Evolutionary conservation across 768 basidiomycete genomes (phyloP).

Genomic region (Leccinum olivaceopallidum): DNA sequence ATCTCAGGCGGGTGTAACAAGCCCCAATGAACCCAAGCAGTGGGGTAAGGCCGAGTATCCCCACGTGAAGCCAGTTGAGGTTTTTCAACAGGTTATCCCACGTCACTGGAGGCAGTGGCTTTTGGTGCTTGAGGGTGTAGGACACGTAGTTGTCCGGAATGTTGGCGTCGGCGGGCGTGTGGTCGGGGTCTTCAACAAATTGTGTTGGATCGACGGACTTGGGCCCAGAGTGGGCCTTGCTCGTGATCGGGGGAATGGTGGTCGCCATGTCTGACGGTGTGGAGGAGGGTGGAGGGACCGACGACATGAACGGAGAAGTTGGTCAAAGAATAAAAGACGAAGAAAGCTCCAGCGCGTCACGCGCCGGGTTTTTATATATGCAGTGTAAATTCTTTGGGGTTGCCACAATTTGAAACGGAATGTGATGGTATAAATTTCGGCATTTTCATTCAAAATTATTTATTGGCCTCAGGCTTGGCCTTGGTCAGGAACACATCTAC

Average conservation of each 20-base stretch:
- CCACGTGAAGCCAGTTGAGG: constrained; percentile 76
- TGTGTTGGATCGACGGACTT: constrained; percentile 6
- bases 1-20: constrained; percentile 59
- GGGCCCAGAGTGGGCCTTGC: neutral
- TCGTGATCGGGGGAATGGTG: constrained; percentile 10
- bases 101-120: constrained; percentile 65
- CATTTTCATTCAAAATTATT: neutral
- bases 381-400: constrained; percentile 37
- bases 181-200: constrained; percentile 30
- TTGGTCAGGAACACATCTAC: neutral
- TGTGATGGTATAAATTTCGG: neutral
- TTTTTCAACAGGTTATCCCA: constrained; percentile 60
- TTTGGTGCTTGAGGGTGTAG: constrained; percentile 67
- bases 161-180: constrained; percentile 49
- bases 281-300: constrained; percentile 22
- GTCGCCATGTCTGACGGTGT: constrained; percentile 20
- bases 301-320: constrained; percentile 24
- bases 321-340: constrained; percentile 27
- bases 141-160: constrained; percentile 85
- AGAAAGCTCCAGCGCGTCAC: neutral
- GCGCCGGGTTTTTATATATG: constrained; percentile 24
- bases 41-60: constrained; percentile 74
- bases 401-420: constrained; percentile 20
- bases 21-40: constrained; percentile 73
- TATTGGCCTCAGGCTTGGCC: neutral